Evolutionary conservation across 768 basidiomycete genomes (phyloP).

Genomic region (Mycena kentingensis): DNA sequence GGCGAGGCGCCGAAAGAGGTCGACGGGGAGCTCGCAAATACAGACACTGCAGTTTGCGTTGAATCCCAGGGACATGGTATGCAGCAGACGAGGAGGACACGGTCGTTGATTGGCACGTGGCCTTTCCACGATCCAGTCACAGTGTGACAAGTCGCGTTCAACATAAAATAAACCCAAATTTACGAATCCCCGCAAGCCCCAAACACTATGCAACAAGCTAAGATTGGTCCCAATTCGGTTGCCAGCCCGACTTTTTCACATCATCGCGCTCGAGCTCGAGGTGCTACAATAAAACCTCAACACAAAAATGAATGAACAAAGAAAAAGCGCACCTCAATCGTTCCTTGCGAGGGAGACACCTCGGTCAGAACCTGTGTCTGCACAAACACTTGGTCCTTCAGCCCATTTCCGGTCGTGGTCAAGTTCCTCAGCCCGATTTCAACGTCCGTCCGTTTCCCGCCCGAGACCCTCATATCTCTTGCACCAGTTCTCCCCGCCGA

Average conservation of each 20-base stretch:
- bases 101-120: not conserved
- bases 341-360: slow-evolving; percentile 16
- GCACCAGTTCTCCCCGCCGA: slow-evolving; percentile 5
- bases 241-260: slow-evolving; percentile 12
- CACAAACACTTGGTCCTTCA: slow-evolving; percentile 13
- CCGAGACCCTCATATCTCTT: not conserved
- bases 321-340: slow-evolving; percentile 6
- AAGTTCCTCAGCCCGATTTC: slow-evolving; percentile 16
- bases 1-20: slow-evolving; percentile 6
- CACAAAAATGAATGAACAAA: not conserved
- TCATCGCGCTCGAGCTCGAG: not conserved
- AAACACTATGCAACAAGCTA: not conserved
- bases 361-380: slow-evolving; percentile 17
- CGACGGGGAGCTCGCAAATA: slow-evolving; percentile 5
- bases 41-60: slow-evolving; percentile 15
- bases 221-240: slow-evolving; percentile 9
- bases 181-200: not conserved
- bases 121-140: no score
- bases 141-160: not conserved
- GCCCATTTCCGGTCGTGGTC: not conserved
- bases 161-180: not conserved
- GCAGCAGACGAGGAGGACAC: not conserved
- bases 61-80: not conserved
- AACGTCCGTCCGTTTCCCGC: slow-evolving; percentile 8
- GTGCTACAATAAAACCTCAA: not conserved